Evolutionary conservation across 495 filamentous ascomycete genomes (phyloP), one percentile per base, ranked within the genome.

Genomic region (Podospora tetraspora): DNA sequence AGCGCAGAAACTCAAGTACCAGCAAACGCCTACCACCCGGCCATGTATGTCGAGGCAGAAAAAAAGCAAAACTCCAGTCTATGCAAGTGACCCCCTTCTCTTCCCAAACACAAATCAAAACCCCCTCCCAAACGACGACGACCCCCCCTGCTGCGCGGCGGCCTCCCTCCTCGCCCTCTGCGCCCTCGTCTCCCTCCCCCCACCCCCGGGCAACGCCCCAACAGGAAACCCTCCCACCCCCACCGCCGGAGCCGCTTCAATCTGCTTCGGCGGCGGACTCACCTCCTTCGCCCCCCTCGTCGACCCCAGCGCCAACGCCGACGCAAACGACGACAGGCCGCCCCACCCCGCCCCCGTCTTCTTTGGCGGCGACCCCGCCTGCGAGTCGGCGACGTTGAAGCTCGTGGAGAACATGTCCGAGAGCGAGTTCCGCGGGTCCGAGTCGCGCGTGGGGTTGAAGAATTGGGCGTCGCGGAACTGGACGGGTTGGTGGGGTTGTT

Each of bases 381-480:
- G 29, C 64, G 61, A 58, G 7, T 66, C 34, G 21, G 43, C 61
- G 4, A 66, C 16, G 16, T 22, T 61, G 29, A 73, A 65, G n/a
- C 64, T 69, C 65, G 65, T 56, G 0, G 68, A 70, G 32, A 74
- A 72, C 64, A 74, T 66, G 34, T 70, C 68, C 13, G 62, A 58
- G 16, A 74, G 62, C 24, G 67, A 59, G 37, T 72, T 67, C 0
- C 72, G 59, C 24, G 72, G 72, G 22, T 74, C 72, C 16, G 64
- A 63, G 37, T 72, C 30, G 59, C 64, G 56, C 34, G 62, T 29
- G 21, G 65, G 72, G n/a, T 66, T 52, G 25, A 74, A 74, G 57
- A 74, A 74, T 11, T 34, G 59, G 12, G 70, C 67, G 24, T 72
- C 63, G 21, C 64, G 57, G 58, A 74, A 74, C 21, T 70, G 37